phyloP scores from a whole-genome alignment of 2,329 filamentous ascomycete species.

The Aspergillus pseudoviridinutans region DNA sequence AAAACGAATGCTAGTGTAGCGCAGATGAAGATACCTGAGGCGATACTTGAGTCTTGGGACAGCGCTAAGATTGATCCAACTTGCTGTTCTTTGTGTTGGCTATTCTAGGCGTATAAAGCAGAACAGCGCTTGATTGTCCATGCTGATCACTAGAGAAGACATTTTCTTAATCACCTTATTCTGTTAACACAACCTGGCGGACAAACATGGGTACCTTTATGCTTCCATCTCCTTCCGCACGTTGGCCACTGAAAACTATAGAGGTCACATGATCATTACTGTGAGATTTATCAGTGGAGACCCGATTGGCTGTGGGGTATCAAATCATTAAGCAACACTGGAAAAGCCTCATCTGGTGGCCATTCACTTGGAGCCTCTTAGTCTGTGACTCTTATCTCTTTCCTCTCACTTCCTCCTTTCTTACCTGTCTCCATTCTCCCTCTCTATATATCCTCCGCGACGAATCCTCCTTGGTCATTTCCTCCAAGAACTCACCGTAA shows the following conservation, averaged over 20 bases:
- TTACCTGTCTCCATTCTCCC: background rate
- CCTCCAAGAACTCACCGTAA: background rate
- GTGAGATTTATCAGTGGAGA: conserved; percentile 1
- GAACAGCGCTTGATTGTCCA: background rate
- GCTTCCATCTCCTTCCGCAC: background rate
- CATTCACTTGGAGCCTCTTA: background rate
- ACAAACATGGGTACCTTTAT: background rate
- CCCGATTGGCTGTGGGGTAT: conserved; percentile 18
- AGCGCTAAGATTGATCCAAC: background rate
- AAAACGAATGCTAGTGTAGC: background rate
- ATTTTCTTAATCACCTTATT: background rate
- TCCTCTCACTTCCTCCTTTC: background rate
- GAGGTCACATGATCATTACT: conserved; percentile 6
- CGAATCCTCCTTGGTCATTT: background rate
- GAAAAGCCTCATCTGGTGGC: background rate
- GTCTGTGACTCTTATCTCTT: background rate
- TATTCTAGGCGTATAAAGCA: background rate
- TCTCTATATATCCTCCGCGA: background rate
- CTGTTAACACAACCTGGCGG: background rate
- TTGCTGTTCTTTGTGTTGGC: background rate
- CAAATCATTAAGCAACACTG: conserved; percentile 4
- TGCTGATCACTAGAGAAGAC: background rate
- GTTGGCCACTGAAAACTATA: background rate
- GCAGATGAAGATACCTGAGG: background rate
- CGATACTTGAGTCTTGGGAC: background rate